Evolutionary conservation across 2,329 filamentous ascomycete genomes (phyloP).

Genomic region (Chaetomium sp.): DNA sequence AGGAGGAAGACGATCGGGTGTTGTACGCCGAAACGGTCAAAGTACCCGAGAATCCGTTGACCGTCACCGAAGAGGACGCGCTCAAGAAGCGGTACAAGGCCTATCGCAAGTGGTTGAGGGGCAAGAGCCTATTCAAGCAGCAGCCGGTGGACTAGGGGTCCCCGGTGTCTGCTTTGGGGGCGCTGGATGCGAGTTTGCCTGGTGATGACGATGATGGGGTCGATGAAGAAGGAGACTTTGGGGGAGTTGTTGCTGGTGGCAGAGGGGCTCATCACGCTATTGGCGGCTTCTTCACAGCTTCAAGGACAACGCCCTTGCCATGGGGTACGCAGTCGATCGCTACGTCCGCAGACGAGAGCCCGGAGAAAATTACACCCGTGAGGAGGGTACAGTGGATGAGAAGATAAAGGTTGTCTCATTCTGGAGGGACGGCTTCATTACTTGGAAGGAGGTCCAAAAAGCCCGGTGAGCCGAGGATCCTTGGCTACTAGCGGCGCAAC

Average conservation of each 20-base stretch:
- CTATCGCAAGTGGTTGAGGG: slow-evolving; percentile 88
- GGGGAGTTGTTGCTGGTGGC: background rate
- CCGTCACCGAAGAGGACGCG: slow-evolving; percentile 78
- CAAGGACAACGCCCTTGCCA: too few relatives aligned
- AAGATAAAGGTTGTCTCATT: background rate
- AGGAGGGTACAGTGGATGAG: background rate
- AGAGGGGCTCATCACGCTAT: background rate
- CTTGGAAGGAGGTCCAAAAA: slow-evolving; percentile 26
- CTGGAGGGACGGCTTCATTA: background rate
- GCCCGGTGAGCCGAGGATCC: slow-evolving; percentile 29
- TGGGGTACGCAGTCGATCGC: too few relatives aligned
- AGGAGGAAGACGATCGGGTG: slow-evolving; percentile 58
- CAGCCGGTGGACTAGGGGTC: slow-evolving; percentile 50
- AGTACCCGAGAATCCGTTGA: slow-evolving; percentile 75
- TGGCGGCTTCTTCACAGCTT: too few relatives aligned
- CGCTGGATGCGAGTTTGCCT: background rate
- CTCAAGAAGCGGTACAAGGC: slow-evolving; percentile 95
- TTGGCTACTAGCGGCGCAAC: slow-evolving; percentile 31
- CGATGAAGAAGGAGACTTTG: background rate
- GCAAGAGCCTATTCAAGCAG: slow-evolving; percentile 96
- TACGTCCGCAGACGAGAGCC: background rate
- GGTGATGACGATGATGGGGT: background rate
- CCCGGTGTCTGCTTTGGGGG: background rate
- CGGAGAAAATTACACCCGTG: background rate
- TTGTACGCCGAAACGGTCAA: slow-evolving; percentile 72